Base-by-base conservation (phyloP, 352 stramenopile genomes). In the Phytophthora nicotianae region DNA sequence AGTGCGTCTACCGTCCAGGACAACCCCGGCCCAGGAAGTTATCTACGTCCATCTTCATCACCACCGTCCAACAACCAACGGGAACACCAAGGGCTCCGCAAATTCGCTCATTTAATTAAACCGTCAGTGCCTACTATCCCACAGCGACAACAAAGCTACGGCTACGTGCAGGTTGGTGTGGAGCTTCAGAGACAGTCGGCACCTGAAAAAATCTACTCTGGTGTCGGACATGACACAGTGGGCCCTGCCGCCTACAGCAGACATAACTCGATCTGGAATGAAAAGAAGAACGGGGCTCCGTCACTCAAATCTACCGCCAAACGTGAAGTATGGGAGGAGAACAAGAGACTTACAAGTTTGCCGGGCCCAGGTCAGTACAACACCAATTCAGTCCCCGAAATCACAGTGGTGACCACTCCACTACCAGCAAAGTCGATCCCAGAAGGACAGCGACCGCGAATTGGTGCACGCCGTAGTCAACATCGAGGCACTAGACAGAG, bases 311-410 rank as follows among this genome's bases (percentile, higher is more conserved):
- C 84, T 2, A 89, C 80, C 0, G 77, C 85, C 8, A 86, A 91
- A 64, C 80, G 84, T 10, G 84, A 93, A 29, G 80, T 93, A 2
- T 93, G 84, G 84, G 80, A 85, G 47, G 80, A 80, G 46, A 76
- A 83, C 43, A 82, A 80, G 19, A 68, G 71, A n/a, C 68, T 72
- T 9, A 60, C 51, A 7, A 72, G 53, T 20, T 54, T 93, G 6
- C 84, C 84, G 7, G 84, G 82, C 6, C 84, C 84, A 23, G 84
- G 84, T 7, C 80, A 89, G 29, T 93, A 91, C 64, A 59, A 81
- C 51, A 65, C 58, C 6, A 45, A 24, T 19, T 43, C 33, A 5
- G 47, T 24, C 21, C 19, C 48, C 9, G 59, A 65, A 46, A 50
- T 32, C 20, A n/a, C 29, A 13, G 32, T 27, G 24, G 38, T 41